Percentiles rank a stretch among this genome's conserved stretches.
Conservation (phyloP, 202 grass and related monocot species). For the Zoysia matrella region DNA sequence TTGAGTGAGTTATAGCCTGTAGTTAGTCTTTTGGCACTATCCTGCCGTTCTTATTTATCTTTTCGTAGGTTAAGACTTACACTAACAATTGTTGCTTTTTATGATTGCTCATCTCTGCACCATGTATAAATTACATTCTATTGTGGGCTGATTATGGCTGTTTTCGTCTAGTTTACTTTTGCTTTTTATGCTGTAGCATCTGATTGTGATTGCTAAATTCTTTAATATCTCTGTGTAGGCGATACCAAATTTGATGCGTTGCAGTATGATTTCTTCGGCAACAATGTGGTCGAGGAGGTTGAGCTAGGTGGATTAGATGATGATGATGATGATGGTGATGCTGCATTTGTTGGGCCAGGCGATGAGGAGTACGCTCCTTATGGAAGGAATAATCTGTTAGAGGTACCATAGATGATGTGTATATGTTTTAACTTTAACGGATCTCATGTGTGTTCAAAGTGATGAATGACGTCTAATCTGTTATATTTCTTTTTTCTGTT, state of each 20-base stretch:
- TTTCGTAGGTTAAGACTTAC: not conserved
- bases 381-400: slow-evolving; percentile 47
- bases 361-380: slow-evolving; percentile 60
- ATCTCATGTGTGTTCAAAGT: slow-evolving; percentile 23
- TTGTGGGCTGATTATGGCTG: not conserved
- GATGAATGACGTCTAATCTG: not conserved
- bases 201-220: slow-evolving; percentile 6
- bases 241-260: slow-evolving; percentile 72
- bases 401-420: slow-evolving; percentile 49
- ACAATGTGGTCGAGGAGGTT: slow-evolving; percentile 68
- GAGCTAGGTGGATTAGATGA: slow-evolving; percentile 78
- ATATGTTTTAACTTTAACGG: not conserved
- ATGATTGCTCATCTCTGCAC: not conserved
- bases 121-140: not conserved
- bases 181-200: not conserved
- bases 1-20: not conserved
- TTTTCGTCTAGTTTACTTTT: not conserved
- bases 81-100: slow-evolving; percentile 24
- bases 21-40: not conserved
- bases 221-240: slow-evolving; percentile 40
- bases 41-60: slow-evolving; percentile 12
- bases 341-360: slow-evolving; percentile 36
- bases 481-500: not conserved
- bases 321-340: slow-evolving; percentile 51
- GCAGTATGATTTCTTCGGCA: slow-evolving; percentile 90